Evolutionary conservation across 1,284 basidiomycete genomes (phyloP), one percentile per base, ranked within the genome.

Genomic region (Inonotus obliquus): DNA sequence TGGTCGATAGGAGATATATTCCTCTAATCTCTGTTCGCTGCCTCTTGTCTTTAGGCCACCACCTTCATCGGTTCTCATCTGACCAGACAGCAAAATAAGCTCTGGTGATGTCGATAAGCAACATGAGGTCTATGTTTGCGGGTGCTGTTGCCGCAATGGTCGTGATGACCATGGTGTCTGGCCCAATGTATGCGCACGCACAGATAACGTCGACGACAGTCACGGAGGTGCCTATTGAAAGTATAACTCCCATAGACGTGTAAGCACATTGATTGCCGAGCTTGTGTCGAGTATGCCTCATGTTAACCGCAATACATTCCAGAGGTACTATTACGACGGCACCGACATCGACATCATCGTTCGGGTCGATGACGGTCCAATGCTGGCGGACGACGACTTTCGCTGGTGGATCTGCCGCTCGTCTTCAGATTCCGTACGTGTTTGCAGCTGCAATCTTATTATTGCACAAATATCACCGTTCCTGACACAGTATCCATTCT

Each of bases 371-470:
- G 61, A 62, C 61, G 19, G 48, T 57, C 14, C 44, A 58, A 21
- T 62, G 61, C 37, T 62, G 51, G 49, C 19, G 27, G 19, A 25
- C 39, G 57, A 59, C 61, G 19, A 45, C 27, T 14, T 44, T 62
- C 4, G n/a, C 17, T 17, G 45, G 44, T 17, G 45, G 44, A 17
- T 48, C 27, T 6, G 39, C 61, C 2, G 61, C 62, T 19, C 51
- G 45, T 17, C 21, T 63, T 29, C 35, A 48, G 13, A 39, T 63
- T 32, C 47, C 49, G 62, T 63, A 39, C 17, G 62, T 60, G 14
- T 45, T 45, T 13, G 14, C 41, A n/a, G 41, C 13, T n/a, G 17
- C 21, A 21, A 45, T 4, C 4, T 14, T 45, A 13, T 17, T 45
- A 3, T 5, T 4, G 41, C n/a, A 13, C 38, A 32, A 10, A 49